Evolutionary conservation across 2,329 filamentous ascomycete species (phyloP), one percentile per base, ranked within the genome.

Genomic region (Ophiostoma montium): DNA sequence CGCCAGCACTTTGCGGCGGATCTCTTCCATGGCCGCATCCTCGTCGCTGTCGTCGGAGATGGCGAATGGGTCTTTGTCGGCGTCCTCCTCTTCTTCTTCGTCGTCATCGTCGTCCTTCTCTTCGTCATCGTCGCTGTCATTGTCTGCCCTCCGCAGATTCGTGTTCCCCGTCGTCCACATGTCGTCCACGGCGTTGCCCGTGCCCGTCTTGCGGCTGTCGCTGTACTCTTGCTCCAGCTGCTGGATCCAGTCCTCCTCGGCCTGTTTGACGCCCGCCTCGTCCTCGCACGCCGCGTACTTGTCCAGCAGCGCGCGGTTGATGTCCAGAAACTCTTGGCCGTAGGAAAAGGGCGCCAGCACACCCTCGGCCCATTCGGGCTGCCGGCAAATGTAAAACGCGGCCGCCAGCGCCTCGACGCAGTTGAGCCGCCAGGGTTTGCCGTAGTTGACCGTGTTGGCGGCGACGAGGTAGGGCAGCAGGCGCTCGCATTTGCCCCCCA

Each of bases 361-460:
- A 54, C 86, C 77, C 60, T 84, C 79, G 0, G 92, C 90, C 92
- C 92, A 98, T 46, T 95, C 90, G 7, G 76, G 64, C 59, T 92
- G 86, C 5, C 92, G 87, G 58, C 90, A 96, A 55, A 98, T 98
- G 59, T 77, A 86, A 61, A 94, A 98, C 19, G 86, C 86, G 3
- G 92, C 90, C 0, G 88, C 92, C 43, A 98, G 71, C 4, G 92
- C 92, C 69, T 98, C 92, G 30, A 88, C 92, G 59, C 92, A 98
- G 65, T 98, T 98, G 54, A 98, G 65, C 49, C 89, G 75, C 86
- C 89, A 95, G 5, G 92, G 92, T 60, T 86, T 86, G 53, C 92
- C 92, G 67, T 98, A 98, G 68, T 98, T 98, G 61, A 95, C 92
- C 1, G 85, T 84, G 63, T 98, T 98, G 44, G 92, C 92, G 6